phyloP scores from a whole-genome alignment of 371 early-diverging fungal species.

The Syncephalastrum contaminatum region DNA sequence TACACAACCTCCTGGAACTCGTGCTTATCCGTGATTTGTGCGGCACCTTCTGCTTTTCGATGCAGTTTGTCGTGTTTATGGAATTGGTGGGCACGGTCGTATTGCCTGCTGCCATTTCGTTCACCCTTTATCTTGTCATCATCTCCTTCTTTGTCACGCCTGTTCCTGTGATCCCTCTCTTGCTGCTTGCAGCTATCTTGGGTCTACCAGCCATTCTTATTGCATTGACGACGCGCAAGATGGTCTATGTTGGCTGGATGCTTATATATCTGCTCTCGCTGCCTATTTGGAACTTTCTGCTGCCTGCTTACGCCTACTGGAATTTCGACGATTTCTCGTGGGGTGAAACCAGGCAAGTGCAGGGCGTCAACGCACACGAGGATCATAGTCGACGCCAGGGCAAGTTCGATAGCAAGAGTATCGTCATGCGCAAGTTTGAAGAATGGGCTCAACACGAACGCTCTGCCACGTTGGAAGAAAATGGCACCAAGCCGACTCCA shows the following conservation, averaged over 20 bases:
- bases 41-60: conserved; percentile 94
- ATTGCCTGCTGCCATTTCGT: conserved; percentile 88
- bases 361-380: conserved; percentile 68
- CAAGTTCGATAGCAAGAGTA: conserved; percentile 50
- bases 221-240: conserved; percentile 77
- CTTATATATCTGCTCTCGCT: conserved; percentile 83
- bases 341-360: conserved; percentile 89
- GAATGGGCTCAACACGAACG: conserved; percentile 46
- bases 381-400: conserved; percentile 54
- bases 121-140: conserved; percentile 77
- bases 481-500: conserved; percentile 10
- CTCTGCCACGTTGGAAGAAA: conserved; percentile 21
- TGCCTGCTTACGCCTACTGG: conserved; percentile 96
- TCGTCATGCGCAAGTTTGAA: conserved; percentile 46
- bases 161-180: conserved; percentile 62
- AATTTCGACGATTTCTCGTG: conserved; percentile 97
- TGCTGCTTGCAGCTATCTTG: conserved; percentile 70
- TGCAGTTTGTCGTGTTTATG: conserved; percentile 94
- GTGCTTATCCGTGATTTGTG: conserved; percentile 90
- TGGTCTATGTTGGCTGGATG: conserved; percentile 91
- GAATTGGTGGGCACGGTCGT: conserved; percentile 94
- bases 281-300: conserved; percentile 92
- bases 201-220: conserved; percentile 89
- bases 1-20: conserved; percentile 91
- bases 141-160: conserved; percentile 59